Conservation (phyloP, 768 basidiomycete genomes). For the Suillus fuscotomentosus region DNA sequence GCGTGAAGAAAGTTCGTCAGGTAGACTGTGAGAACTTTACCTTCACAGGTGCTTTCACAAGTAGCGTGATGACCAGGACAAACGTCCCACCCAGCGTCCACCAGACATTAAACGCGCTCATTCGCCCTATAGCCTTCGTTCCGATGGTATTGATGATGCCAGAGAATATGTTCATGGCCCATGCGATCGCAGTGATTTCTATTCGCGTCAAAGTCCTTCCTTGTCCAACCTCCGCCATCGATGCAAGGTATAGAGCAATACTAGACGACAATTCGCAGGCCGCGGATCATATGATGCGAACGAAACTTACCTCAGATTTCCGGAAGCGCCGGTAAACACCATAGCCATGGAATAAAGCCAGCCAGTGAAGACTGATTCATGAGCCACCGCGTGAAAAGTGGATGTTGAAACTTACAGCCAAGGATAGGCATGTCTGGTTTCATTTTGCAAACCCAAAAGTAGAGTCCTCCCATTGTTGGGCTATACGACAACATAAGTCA, state of each 20-base stretch:
- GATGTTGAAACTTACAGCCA: conserved; percentile 41
- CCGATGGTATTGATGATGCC: conserved; percentile 58
- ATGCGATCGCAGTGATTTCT: conserved; percentile 52
- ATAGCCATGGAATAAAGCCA: conserved; percentile 63
- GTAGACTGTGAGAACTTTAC: conserved; percentile 27
- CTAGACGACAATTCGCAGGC: conserved; percentile 21
- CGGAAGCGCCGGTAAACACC: conserved; percentile 58
- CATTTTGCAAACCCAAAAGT: conserved; percentile 66
- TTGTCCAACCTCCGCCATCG: conserved; percentile 47
- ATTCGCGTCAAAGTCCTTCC: conserved; percentile 44
- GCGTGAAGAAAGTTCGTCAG: conserved; percentile 14
- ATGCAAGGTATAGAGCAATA: conserved; percentile 53
- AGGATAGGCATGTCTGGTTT: conserved; percentile 52
- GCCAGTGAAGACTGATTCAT: conserved; percentile 39
- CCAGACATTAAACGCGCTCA: conserved; percentile 58
- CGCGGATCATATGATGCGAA: not conserved
- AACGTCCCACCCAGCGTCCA: conserved; percentile 61
- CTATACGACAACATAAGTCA: conserved; percentile 21
- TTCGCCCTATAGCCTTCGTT: conserved; percentile 53
- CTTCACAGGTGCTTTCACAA: conserved; percentile 55
- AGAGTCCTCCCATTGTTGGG: conserved; percentile 57
- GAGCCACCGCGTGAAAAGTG: not conserved
- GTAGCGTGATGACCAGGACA: conserved; percentile 52
- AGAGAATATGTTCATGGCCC: conserved; percentile 55
- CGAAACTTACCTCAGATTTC: conserved; percentile 45